Evolutionary conservation across 2,329 filamentous ascomycete genomes (phyloP).

Genomic region (Cytospora paraplurivora): DNA sequence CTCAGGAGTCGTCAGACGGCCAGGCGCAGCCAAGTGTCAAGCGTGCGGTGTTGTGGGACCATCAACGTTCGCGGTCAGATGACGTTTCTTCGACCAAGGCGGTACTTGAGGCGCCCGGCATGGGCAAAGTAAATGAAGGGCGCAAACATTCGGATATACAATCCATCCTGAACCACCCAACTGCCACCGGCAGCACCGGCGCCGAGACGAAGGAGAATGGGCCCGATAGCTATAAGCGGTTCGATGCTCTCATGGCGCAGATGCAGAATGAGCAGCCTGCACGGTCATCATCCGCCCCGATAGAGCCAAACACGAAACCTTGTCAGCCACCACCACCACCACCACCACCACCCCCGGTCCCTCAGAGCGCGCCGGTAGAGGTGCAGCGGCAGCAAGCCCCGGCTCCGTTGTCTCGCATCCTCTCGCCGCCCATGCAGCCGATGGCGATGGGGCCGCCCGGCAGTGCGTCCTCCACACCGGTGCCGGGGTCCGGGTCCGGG

Average conservation of each 20-base stretch:
- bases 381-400: constrained; percentile 3
- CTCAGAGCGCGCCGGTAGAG: background rate
- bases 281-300: constrained; percentile 21
- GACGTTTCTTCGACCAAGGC: constrained; percentile 9
- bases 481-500: constrained; percentile 3
- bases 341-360: background rate
- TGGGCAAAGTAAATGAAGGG: constrained; percentile 8
- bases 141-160: constrained; percentile 14
- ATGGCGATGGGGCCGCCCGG: constrained; percentile 18
- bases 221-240: constrained; percentile 21
- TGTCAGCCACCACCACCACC: constrained; percentile 4
- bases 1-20: background rate
- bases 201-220: background rate
- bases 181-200: background rate
- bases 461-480: constrained; percentile 26
- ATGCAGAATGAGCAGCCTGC: constrained; percentile 12
- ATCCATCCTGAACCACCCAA: constrained; percentile 11
- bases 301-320: constrained; percentile 1
- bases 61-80: constrained; percentile 24
- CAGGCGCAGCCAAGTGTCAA: background rate
- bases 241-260: constrained; percentile 24
- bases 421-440: constrained; percentile 21
- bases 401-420: constrained; percentile 13
- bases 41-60: constrained; percentile 9
- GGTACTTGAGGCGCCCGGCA: constrained; percentile 4